These are phyloP conservation scores for Pugionium cornutum DNA, from an alignment of 345 rosid species.

Conservation along the genomic window DNA sequence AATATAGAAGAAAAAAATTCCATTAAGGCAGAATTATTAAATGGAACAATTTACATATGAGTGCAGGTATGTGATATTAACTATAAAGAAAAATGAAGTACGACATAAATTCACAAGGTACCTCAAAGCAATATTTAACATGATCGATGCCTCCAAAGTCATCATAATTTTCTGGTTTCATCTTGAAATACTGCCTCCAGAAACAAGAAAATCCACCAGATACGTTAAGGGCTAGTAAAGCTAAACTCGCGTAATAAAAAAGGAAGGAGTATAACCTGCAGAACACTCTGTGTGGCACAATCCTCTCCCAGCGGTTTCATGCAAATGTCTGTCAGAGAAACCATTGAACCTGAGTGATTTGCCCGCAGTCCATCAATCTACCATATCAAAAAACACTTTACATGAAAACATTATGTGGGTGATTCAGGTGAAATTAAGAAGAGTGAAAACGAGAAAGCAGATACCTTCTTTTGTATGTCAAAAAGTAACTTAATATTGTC, in stretches of 20 bases:
- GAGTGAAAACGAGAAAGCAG: conserved; percentile 9
- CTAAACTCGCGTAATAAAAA: conserved; percentile 12
- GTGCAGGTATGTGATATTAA: not conserved
- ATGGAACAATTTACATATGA: not conserved
- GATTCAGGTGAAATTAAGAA: conserved; percentile 4
- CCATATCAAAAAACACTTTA: conserved; percentile 26
- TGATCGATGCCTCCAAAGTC: conserved; percentile 80
- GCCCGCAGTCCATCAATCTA: conserved; percentile 86
- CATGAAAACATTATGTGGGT: conserved; percentile 4
- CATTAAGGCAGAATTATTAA: not conserved
- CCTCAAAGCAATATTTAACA: conserved; percentile 88
- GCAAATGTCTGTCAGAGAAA: conserved; percentile 89
- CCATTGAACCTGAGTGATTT: conserved; percentile 74
- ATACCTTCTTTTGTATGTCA: conserved; percentile 91
- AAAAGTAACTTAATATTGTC: conserved; percentile 85
- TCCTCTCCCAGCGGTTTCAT: conserved; percentile 93
- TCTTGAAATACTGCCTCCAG: conserved; percentile 75
- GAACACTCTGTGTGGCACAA: conserved; percentile 92
- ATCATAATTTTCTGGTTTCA: conserved; percentile 69
- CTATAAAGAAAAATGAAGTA: not conserved
- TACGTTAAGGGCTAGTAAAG: conserved; percentile 21
- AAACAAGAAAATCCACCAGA: conserved; percentile 29
- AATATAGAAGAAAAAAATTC: not conserved
- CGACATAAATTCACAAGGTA: conserved; percentile 34
- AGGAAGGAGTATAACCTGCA: conserved; percentile 60